phyloP scores from a whole-genome alignment of 495 filamentous ascomycete species.

The Hypomontagnella monticulosa region DNA sequence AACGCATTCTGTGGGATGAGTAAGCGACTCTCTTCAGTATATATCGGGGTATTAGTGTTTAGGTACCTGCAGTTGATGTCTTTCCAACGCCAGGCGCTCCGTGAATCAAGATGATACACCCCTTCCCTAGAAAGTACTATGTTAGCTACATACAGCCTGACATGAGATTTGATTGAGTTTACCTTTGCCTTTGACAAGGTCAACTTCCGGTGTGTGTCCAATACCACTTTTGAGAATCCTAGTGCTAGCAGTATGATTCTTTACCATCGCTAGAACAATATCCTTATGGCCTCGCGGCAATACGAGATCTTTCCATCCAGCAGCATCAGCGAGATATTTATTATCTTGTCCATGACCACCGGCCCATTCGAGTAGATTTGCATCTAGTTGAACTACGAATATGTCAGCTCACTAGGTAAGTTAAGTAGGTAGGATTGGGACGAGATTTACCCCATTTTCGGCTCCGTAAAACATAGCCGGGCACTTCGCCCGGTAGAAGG shows the following conservation, averaged over 20 bases:
- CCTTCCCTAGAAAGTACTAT: slow-evolving; percentile 6
- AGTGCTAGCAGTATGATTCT: slow-evolving; percentile 5
- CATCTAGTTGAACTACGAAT: neutral
- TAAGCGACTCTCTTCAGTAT: neutral
- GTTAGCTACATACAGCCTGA: neutral
- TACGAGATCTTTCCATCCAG: slow-evolving; percentile 1
- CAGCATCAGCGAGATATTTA: neutral
- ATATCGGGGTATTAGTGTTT: no score
- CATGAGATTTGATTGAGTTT: neutral
- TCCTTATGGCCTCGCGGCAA: slow-evolving; percentile 3
- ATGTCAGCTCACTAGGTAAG: neutral
- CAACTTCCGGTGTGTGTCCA: slow-evolving; percentile 7
- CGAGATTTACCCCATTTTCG: slow-evolving; percentile 5
- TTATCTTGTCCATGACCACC: neutral
- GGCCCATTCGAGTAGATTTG: neutral
- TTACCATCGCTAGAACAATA: slow-evolving; percentile 12
- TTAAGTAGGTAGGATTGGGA: neutral
- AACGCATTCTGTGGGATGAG: neutral
- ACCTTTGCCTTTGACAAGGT: slow-evolving; percentile 12
- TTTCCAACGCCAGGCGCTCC: slow-evolving; percentile 9
- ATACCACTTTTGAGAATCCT: slow-evolving; percentile 1
- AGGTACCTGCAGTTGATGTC: slow-evolving; percentile 14
- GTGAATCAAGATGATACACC: slow-evolving; percentile 7
- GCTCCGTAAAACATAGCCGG: neutral
- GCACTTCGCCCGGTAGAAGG: neutral